Percentiles rank a stretch among this genome's conserved stretches.
phyloP scores from a whole-genome alignment of 2,329 filamentous ascomycete species.

The Penicillium decumbens region DNA sequence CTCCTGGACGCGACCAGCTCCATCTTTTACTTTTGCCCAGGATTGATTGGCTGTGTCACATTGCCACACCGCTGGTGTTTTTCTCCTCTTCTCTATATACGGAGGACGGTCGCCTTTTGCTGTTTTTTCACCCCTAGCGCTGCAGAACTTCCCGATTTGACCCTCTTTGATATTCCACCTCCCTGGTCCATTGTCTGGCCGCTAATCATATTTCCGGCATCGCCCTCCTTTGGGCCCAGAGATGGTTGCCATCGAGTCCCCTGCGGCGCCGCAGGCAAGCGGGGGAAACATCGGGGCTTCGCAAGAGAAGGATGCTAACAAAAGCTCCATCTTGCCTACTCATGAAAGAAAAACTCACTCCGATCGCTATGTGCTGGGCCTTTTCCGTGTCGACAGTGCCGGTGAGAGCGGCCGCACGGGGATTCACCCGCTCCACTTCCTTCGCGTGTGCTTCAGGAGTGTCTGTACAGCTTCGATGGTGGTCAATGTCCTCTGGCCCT shows the following conservation, averaged over 20 bases:
- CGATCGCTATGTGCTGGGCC: conserved; percentile 12
- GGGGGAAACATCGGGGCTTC: conserved; percentile 3
- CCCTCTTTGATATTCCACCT: background rate
- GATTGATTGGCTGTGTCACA: conserved; percentile 6
- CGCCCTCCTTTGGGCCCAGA: background rate
- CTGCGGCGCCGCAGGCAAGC: conserved; percentile 2
- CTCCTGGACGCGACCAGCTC: conserved; percentile 2
- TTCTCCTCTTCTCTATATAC: background rate
- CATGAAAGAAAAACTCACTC: conserved; percentile 19
- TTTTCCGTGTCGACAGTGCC: conserved; percentile 37
- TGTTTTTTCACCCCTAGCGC: background rate
- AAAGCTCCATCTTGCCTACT: conserved; percentile 25
- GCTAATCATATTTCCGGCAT: background rate
- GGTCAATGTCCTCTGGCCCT: conserved; percentile 70
- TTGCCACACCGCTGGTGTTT: conserved; percentile 6
- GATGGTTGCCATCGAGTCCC: conserved; percentile 17
- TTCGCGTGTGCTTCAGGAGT: conserved; percentile 60
- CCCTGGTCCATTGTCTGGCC: background rate
- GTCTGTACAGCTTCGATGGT: conserved; percentile 59
- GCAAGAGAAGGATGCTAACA: conserved; percentile 15
- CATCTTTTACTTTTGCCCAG: background rate
- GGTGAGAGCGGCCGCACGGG: conserved; percentile 67
- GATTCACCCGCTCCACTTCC: conserved; percentile 60
- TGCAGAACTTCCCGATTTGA: background rate
- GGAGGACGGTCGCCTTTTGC: conserved; percentile 1